phyloP scores from a whole-genome alignment of 2,329 filamentous ascomycete genomes.

The Monosporascus sp. region DNA sequence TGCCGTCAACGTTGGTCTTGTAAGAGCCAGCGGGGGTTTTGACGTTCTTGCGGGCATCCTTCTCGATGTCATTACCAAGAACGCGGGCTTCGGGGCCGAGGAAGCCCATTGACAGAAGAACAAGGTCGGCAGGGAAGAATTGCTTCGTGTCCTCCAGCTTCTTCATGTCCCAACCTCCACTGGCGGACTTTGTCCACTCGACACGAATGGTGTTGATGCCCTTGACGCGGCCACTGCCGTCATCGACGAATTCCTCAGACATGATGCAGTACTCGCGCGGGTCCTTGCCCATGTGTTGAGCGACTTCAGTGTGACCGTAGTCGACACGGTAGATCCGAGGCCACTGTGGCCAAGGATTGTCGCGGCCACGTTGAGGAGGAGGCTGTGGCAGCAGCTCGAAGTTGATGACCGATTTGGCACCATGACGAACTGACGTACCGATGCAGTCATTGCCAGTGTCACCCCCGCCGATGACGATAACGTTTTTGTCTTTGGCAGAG shows the following conservation, averaged over 20 bases:
- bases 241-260: conserved; percentile 93
- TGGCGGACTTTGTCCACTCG: conserved; percentile 87
- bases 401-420: conserved; percentile 92
- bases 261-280: conserved; percentile 97
- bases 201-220: conserved; percentile 95
- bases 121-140: conserved; percentile 93
- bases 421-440: conserved; percentile 90
- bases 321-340: conserved; percentile 97
- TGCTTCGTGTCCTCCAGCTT: conserved; percentile 88
- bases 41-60: conserved; percentile 89
- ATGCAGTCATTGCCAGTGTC: conserved; percentile 98
- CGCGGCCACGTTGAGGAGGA: conserved; percentile 78
- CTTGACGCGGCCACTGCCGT: conserved; percentile 81
- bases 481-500: conserved; percentile 90
- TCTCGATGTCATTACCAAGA: conserved; percentile 81
- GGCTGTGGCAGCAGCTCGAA: conserved; percentile 94
- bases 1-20: conserved; percentile 77
- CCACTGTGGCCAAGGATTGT: conserved; percentile 99
- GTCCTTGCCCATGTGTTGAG: conserved; percentile 92
- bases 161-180: conserved; percentile 98
- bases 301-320: conserved; percentile 93
- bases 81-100: conserved; percentile 86
- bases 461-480: conserved; percentile 94
- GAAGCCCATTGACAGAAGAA: conserved; percentile 96
- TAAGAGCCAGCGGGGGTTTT: conserved; percentile 89